Conservation (phyloP, 257 asterid species). For the Salvia rosmarinus region DNA sequence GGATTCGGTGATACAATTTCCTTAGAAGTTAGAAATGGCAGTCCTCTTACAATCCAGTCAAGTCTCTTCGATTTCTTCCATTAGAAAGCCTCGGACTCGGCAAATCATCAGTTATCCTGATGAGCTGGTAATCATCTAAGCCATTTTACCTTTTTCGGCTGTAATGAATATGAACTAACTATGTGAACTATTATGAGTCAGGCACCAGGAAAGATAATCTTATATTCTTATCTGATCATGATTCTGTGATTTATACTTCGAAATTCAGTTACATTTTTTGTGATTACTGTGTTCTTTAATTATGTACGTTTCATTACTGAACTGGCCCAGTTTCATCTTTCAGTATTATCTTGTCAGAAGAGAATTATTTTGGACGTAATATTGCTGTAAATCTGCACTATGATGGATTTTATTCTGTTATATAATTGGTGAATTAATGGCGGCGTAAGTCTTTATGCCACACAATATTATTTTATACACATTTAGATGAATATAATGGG, state of each 20-base stretch:
- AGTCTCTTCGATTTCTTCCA: conserved; percentile 20
- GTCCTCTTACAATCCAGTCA: conserved; percentile 11
- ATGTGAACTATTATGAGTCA: background rate
- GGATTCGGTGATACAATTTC: background rate
- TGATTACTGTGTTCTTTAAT: background rate
- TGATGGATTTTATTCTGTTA: background rate
- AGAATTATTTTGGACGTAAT: background rate
- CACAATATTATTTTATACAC: background rate
- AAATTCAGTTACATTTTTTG: background rate
- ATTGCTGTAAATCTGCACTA: background rate
- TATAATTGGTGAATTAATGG: background rate
- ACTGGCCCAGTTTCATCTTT: too few species aligned
- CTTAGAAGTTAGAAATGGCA: background rate
- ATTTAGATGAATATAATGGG: too few species aligned
- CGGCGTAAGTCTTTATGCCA: too few species aligned
- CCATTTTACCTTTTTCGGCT: background rate
- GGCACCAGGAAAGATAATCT: background rate
- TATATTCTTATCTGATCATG: background rate
- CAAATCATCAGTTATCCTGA: background rate
- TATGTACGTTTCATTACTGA: too few species aligned
- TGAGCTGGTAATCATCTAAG: background rate
- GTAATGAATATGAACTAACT: conserved; percentile 6
- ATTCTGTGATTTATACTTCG: conserved; percentile 1
- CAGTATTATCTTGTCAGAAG: background rate
- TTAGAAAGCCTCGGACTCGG: background rate